Conservation (phyloP, 352 stramenopile genomes). For the Peronospora farinosa region DNA sequence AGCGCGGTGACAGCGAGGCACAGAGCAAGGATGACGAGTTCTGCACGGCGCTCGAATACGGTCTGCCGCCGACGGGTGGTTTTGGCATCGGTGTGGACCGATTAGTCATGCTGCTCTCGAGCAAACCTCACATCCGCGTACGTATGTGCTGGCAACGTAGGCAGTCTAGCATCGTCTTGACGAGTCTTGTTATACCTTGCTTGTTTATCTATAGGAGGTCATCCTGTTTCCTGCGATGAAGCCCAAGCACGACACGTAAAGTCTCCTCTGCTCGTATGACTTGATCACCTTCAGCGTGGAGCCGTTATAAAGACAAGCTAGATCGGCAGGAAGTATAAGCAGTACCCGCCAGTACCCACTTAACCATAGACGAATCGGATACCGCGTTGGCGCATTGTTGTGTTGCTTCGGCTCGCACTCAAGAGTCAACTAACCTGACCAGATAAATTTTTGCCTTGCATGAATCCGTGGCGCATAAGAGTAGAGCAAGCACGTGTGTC, state of each 20-base stretch:
- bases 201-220: slow-evolving; percentile 87
- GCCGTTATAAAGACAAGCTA: too few relatives aligned
- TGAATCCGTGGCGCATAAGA: too few relatives aligned
- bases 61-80: slow-evolving; percentile 93
- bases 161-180: not conserved
- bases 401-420: too few relatives aligned
- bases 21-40: slow-evolving; percentile 95
- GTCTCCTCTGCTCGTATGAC: not conserved
- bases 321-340: too few relatives aligned
- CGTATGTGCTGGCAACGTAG: slow-evolving; percentile 9
- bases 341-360: too few relatives aligned
- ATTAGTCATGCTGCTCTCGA: slow-evolving; percentile 97
- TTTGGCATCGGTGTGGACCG: slow-evolving; percentile 97
- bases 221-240: slow-evolving; percentile 99
- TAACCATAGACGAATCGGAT: too few relatives aligned
- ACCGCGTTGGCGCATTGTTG: too few relatives aligned
- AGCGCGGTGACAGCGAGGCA: slow-evolving; percentile 81
- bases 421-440: too few relatives aligned
- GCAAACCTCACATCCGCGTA: slow-evolving; percentile 96
- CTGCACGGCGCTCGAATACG: slow-evolving; percentile 96
- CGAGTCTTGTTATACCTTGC: slow-evolving; percentile 1
- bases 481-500: too few relatives aligned
- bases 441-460: too few relatives aligned
- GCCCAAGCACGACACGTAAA: slow-evolving; percentile 31
- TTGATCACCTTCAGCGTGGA: not conserved